Evolutionary conservation across 306 rosid species (phyloP).

Genomic region (Vicia sativa): DNA sequence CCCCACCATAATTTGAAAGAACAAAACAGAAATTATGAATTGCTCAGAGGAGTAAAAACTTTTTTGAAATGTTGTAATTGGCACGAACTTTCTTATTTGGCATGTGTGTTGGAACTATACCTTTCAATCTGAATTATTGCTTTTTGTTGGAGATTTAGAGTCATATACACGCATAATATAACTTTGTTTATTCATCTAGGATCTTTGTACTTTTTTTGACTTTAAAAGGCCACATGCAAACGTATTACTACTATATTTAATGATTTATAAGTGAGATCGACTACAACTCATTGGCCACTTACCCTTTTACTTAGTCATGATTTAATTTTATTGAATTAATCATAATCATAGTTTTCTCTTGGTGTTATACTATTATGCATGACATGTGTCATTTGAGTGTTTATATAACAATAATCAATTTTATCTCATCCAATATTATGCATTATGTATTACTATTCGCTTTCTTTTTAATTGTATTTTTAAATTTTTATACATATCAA

Average conservation of each 20-base stretch:
- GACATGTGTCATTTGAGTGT: neutral
- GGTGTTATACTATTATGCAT: neutral
- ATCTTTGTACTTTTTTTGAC: slow-evolving; percentile 23
- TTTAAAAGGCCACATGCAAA: slow-evolving; percentile 40
- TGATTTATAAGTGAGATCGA: slow-evolving; percentile 30
- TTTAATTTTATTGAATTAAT: neutral
- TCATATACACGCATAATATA: slow-evolving; percentile 21
- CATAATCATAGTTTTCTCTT: too few relatives aligned
- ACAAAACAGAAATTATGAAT: slow-evolving; percentile 8
- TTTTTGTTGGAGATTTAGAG: slow-evolving; percentile 40
- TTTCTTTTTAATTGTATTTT: too few relatives aligned
- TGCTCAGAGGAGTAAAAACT: neutral
- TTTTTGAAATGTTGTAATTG: slow-evolving; percentile 29
- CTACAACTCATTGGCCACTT: slow-evolving; percentile 33
- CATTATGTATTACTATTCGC: too few relatives aligned
- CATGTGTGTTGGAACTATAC: slow-evolving; percentile 35
- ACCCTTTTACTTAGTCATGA: slow-evolving; percentile 7
- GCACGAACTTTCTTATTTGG: slow-evolving; percentile 38
- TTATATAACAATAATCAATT: neutral
- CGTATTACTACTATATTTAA: slow-evolving; percentile 27
- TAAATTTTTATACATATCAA: too few relatives aligned
- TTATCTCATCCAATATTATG: too few relatives aligned
- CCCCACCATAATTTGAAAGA: slow-evolving; percentile 43
- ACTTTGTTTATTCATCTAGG: slow-evolving; percentile 18
- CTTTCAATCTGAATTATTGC: slow-evolving; percentile 41